Evolutionary conservation across 345 rosid genomes (phyloP).

Genomic region (Hypericum perforatum): DNA sequence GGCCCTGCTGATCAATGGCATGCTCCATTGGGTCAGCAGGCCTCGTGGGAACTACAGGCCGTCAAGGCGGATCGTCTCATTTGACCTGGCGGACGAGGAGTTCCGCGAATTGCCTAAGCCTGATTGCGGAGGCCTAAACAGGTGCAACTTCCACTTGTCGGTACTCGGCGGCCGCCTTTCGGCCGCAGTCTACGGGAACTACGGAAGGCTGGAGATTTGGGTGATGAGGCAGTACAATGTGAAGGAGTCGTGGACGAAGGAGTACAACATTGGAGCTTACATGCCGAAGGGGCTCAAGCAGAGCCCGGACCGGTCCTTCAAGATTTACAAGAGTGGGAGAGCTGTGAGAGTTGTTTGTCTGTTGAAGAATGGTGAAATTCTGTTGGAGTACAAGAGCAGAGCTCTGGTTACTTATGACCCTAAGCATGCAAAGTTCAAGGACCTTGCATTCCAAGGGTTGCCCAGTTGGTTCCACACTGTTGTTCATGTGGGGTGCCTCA

Average conservation of each 20-base stretch:
- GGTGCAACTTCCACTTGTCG: slow-evolving; percentile 48
- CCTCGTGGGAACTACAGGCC: slow-evolving; percentile 45
- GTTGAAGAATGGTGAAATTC: slow-evolving; percentile 55
- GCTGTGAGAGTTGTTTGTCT: slow-evolving; percentile 46
- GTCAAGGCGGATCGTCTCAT: slow-evolving; percentile 53
- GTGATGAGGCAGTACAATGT: slow-evolving; percentile 21
- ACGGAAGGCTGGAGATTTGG: slow-evolving; percentile 79
- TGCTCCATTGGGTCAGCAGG: slow-evolving; percentile 69
- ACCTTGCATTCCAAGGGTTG: slow-evolving; percentile 41
- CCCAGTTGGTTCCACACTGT: slow-evolving; percentile 71
- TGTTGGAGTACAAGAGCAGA: slow-evolving; percentile 74
- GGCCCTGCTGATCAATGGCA: slow-evolving; percentile 60
- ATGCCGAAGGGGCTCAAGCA: slow-evolving; percentile 66
- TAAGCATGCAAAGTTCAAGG: slow-evolving; percentile 44
- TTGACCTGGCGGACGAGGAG: slow-evolving; percentile 63
- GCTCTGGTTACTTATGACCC: slow-evolving; percentile 66
- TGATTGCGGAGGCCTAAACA: slow-evolving; percentile 49
- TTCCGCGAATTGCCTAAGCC: slow-evolving; percentile 73
- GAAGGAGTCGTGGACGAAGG: slow-evolving; percentile 48
- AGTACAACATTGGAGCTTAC: slow-evolving; percentile 37
- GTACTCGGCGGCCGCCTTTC: slow-evolving; percentile 50
- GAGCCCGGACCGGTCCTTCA: slow-evolving; percentile 30
- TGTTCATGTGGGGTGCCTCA: slow-evolving; percentile 60
- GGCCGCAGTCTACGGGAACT: slow-evolving; percentile 56
- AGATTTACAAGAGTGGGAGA: slow-evolving; percentile 50